Evolutionary conservation across 768 basidiomycete genomes (phyloP).

Genomic region (Boletus sensibilis): DNA sequence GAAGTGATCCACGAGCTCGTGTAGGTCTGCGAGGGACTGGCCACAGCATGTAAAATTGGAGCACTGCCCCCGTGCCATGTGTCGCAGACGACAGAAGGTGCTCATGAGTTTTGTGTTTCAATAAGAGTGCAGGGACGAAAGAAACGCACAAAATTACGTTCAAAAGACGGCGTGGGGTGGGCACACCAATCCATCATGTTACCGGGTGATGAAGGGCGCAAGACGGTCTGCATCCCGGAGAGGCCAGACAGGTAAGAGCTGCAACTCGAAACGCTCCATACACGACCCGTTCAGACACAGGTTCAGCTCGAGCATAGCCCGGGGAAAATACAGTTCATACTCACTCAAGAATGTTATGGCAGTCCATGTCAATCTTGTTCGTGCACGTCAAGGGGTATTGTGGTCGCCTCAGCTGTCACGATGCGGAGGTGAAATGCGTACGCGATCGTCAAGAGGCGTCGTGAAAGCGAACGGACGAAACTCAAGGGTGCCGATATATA

Average conservation of each 20-base stretch:
- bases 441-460: background rate
- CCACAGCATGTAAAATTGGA: slow-evolving; percentile 51
- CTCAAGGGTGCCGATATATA: background rate
- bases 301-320: background rate
- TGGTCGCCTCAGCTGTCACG: background rate
- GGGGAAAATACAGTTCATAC: background rate
- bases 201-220: slow-evolving; percentile 10
- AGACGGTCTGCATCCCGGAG: background rate
- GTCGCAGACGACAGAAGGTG: background rate
- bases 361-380: background rate
- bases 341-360: background rate
- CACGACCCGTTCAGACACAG: background rate
- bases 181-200: slow-evolving; percentile 8
- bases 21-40: slow-evolving; percentile 44
- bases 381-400: background rate
- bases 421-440: background rate
- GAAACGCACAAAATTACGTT: slow-evolving; percentile 24
- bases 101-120: background rate
- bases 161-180: slow-evolving; percentile 8
- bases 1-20: slow-evolving; percentile 51
- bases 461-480: background rate
- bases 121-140: background rate
- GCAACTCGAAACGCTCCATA: background rate
- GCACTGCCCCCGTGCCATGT: slow-evolving; percentile 28
- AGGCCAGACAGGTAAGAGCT: background rate